phyloP scores from a whole-genome alignment of 306 rosid genomes.

The Cicer cuneatum region DNA sequence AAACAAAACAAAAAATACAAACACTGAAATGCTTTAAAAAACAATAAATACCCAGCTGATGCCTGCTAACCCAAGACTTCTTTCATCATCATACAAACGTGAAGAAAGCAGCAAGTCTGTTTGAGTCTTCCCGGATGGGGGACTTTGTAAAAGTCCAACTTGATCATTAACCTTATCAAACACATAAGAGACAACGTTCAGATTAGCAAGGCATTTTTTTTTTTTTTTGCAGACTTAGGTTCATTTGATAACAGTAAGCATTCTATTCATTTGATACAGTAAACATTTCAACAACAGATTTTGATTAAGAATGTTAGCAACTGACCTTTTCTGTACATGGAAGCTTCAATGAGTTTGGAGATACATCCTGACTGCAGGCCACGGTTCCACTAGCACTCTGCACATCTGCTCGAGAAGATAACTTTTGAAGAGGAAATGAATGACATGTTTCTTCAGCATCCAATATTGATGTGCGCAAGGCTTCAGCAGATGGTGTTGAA shows the following conservation, averaged over 20 bases:
- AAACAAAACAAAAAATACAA: constrained; percentile 3
- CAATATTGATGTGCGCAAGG: constrained; percentile 65
- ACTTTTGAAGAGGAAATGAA: constrained; percentile 68
- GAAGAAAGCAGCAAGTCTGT: constrained; percentile 53
- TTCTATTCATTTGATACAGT: not conserved
- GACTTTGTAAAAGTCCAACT: constrained; percentile 52
- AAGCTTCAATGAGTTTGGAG: constrained; percentile 56
- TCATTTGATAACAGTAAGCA: constrained; percentile 30
- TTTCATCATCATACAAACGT: constrained; percentile 60
- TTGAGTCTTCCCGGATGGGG: constrained; percentile 51
- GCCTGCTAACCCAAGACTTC: constrained; percentile 84
- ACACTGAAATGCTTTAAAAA: constrained; percentile 17
- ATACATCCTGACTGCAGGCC: constrained; percentile 50
- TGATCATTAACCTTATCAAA: constrained; percentile 53
- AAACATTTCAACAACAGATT: constrained; percentile 30
- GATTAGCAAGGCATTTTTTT: constrained; percentile 14
- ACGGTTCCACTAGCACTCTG: constrained; percentile 48
- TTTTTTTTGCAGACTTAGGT: constrained; percentile 16
- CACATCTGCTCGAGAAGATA: constrained; percentile 52
- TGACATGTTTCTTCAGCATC: constrained; percentile 94
- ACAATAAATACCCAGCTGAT: constrained; percentile 75
- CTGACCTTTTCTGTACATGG: constrained; percentile 64
- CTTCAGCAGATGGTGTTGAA: constrained; percentile 54
- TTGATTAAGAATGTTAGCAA: constrained; percentile 18
- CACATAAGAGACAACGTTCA: constrained; percentile 29